Evolutionary conservation across 2,329 filamentous ascomycete genomes (phyloP), one percentile per base, ranked within the genome.

Genomic region (Colletotrichum theobromicola): DNA sequence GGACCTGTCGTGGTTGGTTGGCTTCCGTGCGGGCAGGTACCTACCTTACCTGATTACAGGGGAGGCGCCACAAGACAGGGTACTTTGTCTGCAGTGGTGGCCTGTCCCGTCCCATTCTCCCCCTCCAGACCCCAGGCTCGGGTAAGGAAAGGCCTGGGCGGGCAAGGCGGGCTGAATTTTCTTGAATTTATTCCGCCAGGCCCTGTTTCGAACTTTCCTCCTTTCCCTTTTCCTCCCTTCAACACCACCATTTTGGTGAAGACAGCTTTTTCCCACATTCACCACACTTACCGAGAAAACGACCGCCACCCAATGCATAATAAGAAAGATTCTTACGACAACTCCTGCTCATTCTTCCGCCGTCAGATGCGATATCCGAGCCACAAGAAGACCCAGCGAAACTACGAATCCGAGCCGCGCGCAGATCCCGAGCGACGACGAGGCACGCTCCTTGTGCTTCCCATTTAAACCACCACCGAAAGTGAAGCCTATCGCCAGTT

Each of bases 361-460:
- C 86, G 85, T 87, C 89, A 90, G 88, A 91, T 91, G 90, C 88
- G 87, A 83, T 81, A 86, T 81, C 85, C 86, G 78, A 87, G 85
- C 84, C 84, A 85, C 82, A 85, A 88, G 81, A 84, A 86, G 81
- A 83, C 85, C 76, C 84, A 87, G 78, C 85, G 85, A 82, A 86
- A 87, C 81, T 84, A 86, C 81, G 84, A 88, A 78, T 87, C 85
- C 78, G 85, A 89, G 81, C 84, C 85, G 79, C 89, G 90, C 81
- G 88, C 87, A 79, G 89, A 91, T 85, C 88, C 89, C 75, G 87
- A 91, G 85, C 89, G 89, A 80, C 89, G 90, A 83, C 89, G 89
- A 77, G 89, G 90, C 82, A 85, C 88, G 78, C 86, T 77, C 55
- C 60, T 72, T 66, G 72, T 75, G 68, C 72, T 75, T 61, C 72